Conservation (phyloP, 1,284 basidiomycete species). For the Trichosporon sp. region DNA sequence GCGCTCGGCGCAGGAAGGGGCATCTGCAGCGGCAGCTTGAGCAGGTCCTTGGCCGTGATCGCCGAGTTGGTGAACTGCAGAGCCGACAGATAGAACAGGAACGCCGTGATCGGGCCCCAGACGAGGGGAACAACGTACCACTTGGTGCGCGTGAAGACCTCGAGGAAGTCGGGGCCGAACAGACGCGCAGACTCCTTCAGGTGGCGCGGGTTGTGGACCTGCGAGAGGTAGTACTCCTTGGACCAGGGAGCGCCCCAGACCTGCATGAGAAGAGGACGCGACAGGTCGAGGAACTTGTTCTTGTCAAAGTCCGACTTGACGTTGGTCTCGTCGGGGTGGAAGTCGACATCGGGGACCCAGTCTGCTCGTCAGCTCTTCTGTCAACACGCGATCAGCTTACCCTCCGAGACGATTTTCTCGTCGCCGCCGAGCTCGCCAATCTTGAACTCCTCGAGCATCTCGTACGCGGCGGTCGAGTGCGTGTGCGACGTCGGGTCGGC, state of each 20-base stretch:
- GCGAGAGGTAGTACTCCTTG: conserved; percentile 92
- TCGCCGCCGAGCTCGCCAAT: conserved; percentile 74
- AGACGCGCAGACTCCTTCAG: conserved; percentile 78
- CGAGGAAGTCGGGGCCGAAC: conserved; percentile 76
- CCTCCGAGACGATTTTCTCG: conserved; percentile 71
- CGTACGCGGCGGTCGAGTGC: conserved; percentile 89
- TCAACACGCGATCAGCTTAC: conserved; percentile 51
- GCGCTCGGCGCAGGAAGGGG: conserved; percentile 30
- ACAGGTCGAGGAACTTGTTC: conserved; percentile 89
- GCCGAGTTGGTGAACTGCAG: conserved; percentile 66
- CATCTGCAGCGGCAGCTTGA: conserved; percentile 30
- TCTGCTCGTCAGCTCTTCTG: conserved; percentile 54
- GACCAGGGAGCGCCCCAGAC: conserved; percentile 51
- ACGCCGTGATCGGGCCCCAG: conserved; percentile 83
- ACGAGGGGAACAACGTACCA: conserved; percentile 94
- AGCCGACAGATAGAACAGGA: conserved; percentile 73
- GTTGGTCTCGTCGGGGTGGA: conserved; percentile 83
- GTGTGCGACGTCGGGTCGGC: conserved; percentile 76
- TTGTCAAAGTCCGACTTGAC: conserved; percentile 70
- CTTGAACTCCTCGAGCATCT: conserved; percentile 81
- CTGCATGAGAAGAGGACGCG: conserved; percentile 62
- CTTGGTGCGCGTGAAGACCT: conserved; percentile 80
- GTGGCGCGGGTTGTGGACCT: conserved; percentile 95
- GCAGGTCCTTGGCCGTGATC: conserved; percentile 33
- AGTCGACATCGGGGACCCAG: conserved; percentile 81